Conservation (phyloP, 1,284 basidiomycete species). For the Albatrellus sp. region DNA sequence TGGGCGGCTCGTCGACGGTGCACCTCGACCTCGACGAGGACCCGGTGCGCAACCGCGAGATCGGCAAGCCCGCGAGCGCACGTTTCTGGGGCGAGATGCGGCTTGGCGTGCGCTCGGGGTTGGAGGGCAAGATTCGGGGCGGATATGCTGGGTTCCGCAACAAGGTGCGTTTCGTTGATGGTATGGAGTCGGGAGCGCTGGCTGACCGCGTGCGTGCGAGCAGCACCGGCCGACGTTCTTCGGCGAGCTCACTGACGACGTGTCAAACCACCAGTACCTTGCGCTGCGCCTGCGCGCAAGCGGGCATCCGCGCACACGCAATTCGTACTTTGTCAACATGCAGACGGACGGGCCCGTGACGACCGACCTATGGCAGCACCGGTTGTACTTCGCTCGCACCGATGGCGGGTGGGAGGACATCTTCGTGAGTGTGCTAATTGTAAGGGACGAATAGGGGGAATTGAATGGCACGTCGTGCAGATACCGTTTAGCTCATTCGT, state of each 20-base stretch:
- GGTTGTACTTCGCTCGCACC: constrained; percentile 61
- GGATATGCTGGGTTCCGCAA: constrained; percentile 83
- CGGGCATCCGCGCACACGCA: constrained; percentile 57
- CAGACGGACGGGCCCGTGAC: constrained; percentile 73
- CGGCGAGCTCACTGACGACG: constrained; percentile 72
- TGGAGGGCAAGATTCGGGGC: constrained; percentile 50
- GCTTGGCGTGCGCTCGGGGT: constrained; percentile 45
- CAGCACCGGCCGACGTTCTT: constrained; percentile 65
- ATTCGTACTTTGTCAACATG: constrained; percentile 80
- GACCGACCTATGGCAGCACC: constrained; percentile 83
- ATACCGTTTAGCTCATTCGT: constrained; percentile 77
- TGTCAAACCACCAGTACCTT: constrained; percentile 68
- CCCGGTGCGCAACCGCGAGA: constrained; percentile 20
- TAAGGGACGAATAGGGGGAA: no score
- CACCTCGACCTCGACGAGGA: constrained; percentile 50
- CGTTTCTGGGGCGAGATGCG: constrained; percentile 71
- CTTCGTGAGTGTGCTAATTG: constrained; percentile 39
- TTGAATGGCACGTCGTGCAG: constrained; percentile 21
- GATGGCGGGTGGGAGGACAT: constrained; percentile 79
- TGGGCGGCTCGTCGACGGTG: constrained; percentile 74
- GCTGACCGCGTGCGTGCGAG: not conserved
- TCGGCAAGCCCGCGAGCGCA: constrained; percentile 30
- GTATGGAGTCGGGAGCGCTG: not conserved
- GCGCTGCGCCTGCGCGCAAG: constrained; percentile 63
- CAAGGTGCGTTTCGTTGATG: constrained; percentile 34